phyloP scores from a whole-genome alignment of 1,284 basidiomycete species.

The Dichomitus squalens region DNA sequence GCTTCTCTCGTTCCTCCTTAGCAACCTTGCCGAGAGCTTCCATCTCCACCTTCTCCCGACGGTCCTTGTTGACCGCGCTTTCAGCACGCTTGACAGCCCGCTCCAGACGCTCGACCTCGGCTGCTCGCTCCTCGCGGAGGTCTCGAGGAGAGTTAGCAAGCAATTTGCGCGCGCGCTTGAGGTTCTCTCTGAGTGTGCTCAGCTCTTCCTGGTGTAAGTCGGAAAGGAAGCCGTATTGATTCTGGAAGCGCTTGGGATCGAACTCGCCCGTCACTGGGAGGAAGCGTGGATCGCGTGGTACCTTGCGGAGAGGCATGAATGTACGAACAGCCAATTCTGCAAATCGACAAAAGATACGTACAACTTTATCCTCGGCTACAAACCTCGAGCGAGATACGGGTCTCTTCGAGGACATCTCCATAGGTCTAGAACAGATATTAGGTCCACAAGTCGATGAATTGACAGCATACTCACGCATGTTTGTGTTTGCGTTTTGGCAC shows the following conservation, averaged over 20 bases:
- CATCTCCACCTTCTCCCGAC: constrained; percentile 69
- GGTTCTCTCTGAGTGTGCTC: constrained; percentile 60
- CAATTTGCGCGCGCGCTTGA: constrained; percentile 72
- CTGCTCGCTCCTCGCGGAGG: constrained; percentile 63
- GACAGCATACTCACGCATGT: constrained; percentile 75
- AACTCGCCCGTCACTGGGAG: constrained; percentile 75
- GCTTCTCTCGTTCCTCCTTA: constrained; percentile 75
- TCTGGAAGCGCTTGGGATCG: constrained; percentile 67
- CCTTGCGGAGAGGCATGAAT: constrained; percentile 42
- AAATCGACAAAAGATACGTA: constrained; percentile 38
- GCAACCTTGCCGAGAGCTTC: constrained; percentile 62
- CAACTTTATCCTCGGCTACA: constrained; percentile 75
- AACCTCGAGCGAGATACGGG: constrained; percentile 80
- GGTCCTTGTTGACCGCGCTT: constrained; percentile 77
- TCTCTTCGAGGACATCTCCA: constrained; percentile 83
- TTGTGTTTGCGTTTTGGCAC: constrained; percentile 76
- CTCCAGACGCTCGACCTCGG: constrained; percentile 79
- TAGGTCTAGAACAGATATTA: constrained; percentile 56
- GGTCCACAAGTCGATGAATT: not conserved
- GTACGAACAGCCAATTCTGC: not conserved
- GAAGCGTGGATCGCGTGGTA: constrained; percentile 90
- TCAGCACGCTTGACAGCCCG: constrained; percentile 76
- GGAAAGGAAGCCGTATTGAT: constrained; percentile 81
- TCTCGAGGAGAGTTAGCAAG: constrained; percentile 67
- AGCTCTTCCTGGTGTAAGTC: constrained; percentile 74